Evolutionary conservation across 176 grass and related monocot species (phyloP).

Genomic region (Ampelocalamus luodianensis): DNA sequence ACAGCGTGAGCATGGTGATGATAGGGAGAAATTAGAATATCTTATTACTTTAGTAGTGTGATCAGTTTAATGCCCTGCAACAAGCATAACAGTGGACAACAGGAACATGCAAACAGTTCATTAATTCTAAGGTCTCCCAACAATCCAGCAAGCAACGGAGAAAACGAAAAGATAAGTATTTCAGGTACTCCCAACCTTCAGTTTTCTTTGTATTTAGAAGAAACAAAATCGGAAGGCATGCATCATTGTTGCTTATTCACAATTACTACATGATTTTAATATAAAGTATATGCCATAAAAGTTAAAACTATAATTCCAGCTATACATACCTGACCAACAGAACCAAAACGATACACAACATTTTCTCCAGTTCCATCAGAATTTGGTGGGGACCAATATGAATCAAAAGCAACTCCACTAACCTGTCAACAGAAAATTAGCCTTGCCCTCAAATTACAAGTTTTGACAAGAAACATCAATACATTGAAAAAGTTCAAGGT

Average conservation of each 20-base stretch:
- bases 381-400: constrained; percentile 87
- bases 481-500: constrained; percentile 10
- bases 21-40: neutral
- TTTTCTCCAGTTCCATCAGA: constrained; percentile 85
- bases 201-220: neutral
- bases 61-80: neutral
- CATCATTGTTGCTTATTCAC: neutral
- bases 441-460: constrained; percentile 5
- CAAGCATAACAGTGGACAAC: neutral
- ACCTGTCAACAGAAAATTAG: constrained; percentile 58
- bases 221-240: neutral
- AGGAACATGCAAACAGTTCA: constrained; percentile 16
- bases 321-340: constrained; percentile 85
- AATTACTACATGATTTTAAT: constrained; percentile 20
- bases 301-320: constrained; percentile 24
- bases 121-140: constrained; percentile 3
- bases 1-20: neutral
- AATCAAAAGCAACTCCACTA: constrained; percentile 97
- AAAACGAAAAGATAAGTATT: neutral
- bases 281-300: constrained; percentile 9
- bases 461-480: constrained; percentile 27
- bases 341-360: constrained; percentile 89
- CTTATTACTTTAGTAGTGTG: neutral
- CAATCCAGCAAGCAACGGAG: neutral
- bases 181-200: neutral